Evolutionary conservation across 345 rosid species (phyloP).

Genomic region (Eucalyptus erythrocorys): DNA sequence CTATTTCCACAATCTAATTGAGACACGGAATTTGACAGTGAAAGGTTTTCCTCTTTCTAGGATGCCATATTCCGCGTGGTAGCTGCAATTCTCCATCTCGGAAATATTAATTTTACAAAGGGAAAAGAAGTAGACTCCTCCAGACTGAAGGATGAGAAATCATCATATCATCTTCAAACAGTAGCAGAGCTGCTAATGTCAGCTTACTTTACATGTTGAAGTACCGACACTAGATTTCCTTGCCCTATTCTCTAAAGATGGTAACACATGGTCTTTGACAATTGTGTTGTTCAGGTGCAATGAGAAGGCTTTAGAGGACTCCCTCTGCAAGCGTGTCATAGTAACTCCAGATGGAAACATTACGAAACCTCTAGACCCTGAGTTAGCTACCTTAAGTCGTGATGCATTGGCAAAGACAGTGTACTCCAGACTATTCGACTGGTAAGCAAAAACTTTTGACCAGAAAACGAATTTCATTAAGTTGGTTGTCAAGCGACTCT

Average conservation of each 20-base stretch:
- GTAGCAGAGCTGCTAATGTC: conserved; percentile 90
- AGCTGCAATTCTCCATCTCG: conserved; percentile 92
- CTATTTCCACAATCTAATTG: background rate
- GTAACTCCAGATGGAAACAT: conserved; percentile 99
- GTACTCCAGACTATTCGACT: conserved; percentile 95
- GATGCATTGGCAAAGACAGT: conserved; percentile 95
- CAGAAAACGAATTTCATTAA: conserved; percentile 75
- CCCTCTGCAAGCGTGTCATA: conserved; percentile 95
- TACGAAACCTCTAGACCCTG: conserved; percentile 91
- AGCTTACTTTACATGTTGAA: conserved; percentile 13
- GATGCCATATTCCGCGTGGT: conserved; percentile 91
- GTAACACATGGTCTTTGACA: background rate
- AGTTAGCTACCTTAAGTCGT: conserved; percentile 71
- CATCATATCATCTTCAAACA: conserved; percentile 71
- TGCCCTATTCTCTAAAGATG: background rate
- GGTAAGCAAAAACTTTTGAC: conserved; percentile 40
- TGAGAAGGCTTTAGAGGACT: conserved; percentile 86
- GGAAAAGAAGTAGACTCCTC: conserved; percentile 92
- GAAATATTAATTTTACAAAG: conserved; percentile 84
- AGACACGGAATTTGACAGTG: conserved; percentile 16
- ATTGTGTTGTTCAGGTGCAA: conserved; percentile 44
- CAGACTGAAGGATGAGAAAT: conserved; percentile 82
- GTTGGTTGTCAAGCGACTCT: conserved; percentile 36
- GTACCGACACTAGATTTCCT: conserved; percentile 19
- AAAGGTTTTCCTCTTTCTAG: conserved; percentile 55